Conservation (phyloP, 2,329 filamentous ascomycete species). For the Raffaelea albimanens region DNA sequence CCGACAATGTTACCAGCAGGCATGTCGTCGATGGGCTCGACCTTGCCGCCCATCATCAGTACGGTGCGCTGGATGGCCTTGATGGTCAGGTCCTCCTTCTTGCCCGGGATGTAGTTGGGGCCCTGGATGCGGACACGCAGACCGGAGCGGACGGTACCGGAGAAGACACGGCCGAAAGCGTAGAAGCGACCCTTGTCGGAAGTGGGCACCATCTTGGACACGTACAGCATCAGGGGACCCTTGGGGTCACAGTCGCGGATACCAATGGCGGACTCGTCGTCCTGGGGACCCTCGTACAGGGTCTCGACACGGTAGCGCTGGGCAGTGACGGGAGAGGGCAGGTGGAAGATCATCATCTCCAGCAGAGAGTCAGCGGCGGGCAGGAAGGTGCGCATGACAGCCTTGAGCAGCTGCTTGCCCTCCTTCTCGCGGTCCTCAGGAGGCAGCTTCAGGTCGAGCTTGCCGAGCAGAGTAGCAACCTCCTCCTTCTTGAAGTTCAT, state of each 20-base stretch:
- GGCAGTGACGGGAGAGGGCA: constrained; percentile 90
- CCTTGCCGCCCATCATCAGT: constrained; percentile 99
- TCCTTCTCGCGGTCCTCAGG: constrained; percentile 84
- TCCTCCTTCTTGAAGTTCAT: constrained; percentile 99
- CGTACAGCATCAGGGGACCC: constrained; percentile 98
- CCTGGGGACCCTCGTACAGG: constrained; percentile 92
- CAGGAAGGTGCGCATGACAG: constrained; percentile 97
- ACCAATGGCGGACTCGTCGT: constrained; percentile 88
- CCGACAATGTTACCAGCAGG: constrained; percentile 99
- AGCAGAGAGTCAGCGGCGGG: constrained; percentile 94
- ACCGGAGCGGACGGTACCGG: constrained; percentile 94
- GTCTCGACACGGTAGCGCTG: constrained; percentile 98
- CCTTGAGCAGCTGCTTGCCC: constrained; percentile 96
- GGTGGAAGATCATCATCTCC: constrained; percentile 99
- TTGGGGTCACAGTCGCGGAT: constrained; percentile 98
- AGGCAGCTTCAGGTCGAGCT: constrained; percentile 90
- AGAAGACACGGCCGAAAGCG: constrained; percentile 99
- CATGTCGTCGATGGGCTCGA: constrained; percentile 96
- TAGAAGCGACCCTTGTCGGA: constrained; percentile 99
- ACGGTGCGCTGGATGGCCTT: constrained; percentile 99
- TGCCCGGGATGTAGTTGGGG: constrained; percentile 94
- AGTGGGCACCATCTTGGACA: constrained; percentile 99
- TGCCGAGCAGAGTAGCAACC: constrained; percentile 70
- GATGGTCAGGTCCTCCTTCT: constrained; percentile 98
- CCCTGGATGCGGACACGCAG: constrained; percentile 99